Conservation (phyloP, 2,329 filamentous ascomycete genomes). For the Gnomoniopsis sp. region DNA sequence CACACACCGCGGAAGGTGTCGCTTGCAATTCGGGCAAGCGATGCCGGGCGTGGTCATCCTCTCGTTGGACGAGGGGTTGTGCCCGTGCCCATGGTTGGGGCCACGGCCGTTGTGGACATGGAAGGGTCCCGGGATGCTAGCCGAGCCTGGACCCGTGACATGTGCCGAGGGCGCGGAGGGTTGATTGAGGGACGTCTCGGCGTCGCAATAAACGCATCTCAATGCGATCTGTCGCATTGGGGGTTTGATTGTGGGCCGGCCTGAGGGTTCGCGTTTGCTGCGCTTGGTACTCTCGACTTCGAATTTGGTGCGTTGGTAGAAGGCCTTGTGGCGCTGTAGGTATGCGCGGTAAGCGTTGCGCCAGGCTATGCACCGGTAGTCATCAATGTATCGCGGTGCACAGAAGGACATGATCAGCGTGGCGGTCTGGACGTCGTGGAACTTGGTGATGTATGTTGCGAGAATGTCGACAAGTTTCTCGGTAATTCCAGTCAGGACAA, state of each 20-base stretch:
- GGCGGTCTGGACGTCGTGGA: constrained; percentile 75
- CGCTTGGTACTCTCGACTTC: constrained; percentile 72
- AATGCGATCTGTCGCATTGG: constrained; percentile 69
- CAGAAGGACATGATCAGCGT: constrained; percentile 72
- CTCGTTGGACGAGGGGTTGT: constrained; percentile 57
- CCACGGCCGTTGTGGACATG: constrained; percentile 24
- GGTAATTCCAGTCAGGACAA: constrained; percentile 74
- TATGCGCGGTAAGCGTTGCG: constrained; percentile 68
- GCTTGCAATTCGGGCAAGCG: constrained; percentile 63
- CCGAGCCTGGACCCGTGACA: constrained; percentile 3
- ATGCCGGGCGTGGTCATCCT: constrained; percentile 56
- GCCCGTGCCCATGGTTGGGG: constrained; percentile 22
- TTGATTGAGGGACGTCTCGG: constrained; percentile 40
- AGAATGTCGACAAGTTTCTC: constrained; percentile 72
- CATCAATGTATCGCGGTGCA: constrained; percentile 72
- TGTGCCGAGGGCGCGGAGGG: constrained; percentile 18
- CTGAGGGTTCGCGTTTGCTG: constrained; percentile 55
- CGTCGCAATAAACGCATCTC: constrained; percentile 73
- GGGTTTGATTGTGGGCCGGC: constrained; percentile 59
- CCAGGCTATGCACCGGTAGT: constrained; percentile 72
- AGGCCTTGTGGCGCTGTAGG: constrained; percentile 68
- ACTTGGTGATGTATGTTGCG: constrained; percentile 71
- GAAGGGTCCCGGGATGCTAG: constrained; percentile 18
- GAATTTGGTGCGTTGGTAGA: constrained; percentile 73
- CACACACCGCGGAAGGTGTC: constrained; percentile 64